Conservation (phyloP, 2,329 filamentous ascomycete species). For the Claviceps sp. region DNA sequence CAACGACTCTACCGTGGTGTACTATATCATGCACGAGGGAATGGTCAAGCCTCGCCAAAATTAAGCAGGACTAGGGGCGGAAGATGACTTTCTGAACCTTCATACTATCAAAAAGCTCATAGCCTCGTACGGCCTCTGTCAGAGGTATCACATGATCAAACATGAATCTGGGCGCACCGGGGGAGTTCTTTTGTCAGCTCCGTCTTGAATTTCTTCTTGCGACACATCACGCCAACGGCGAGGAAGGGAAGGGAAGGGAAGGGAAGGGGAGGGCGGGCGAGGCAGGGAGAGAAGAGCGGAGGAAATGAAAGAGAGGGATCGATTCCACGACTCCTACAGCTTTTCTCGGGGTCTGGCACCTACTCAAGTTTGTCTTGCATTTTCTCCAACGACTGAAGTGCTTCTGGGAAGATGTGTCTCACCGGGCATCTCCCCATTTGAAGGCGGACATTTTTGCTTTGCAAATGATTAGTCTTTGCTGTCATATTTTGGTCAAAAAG, state of each 20-base stretch:
- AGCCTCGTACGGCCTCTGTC: slow-evolving; percentile 51
- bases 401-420: slow-evolving; percentile 52
- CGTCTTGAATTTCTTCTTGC: neutral
- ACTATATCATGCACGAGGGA: slow-evolving; percentile 78
- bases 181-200: neutral
- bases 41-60: slow-evolving; percentile 78
- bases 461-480: slow-evolving; percentile 11
- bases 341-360: slow-evolving; percentile 13
- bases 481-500: neutral
- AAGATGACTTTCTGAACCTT: slow-evolving; percentile 65
- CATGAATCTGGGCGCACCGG: slow-evolving; percentile 48
- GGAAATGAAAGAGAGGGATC: neutral
- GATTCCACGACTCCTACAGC: neutral
- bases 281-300: neutral
- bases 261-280: neutral
- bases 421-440: slow-evolving; percentile 71
- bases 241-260: neutral
- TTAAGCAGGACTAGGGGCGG: slow-evolving; percentile 34
- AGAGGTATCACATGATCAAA: slow-evolving; percentile 63
- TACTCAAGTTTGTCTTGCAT: slow-evolving; percentile 55
- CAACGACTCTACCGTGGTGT: slow-evolving; percentile 71
- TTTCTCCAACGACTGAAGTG: slow-evolving; percentile 49
- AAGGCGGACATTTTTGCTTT: slow-evolving; percentile 55
- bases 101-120: slow-evolving; percentile 59
- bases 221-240: neutral